These are phyloP conservation scores for Catharanthus roseus DNA, from an alignment of 257 asterid species.

Conservation along the genomic window DNA sequence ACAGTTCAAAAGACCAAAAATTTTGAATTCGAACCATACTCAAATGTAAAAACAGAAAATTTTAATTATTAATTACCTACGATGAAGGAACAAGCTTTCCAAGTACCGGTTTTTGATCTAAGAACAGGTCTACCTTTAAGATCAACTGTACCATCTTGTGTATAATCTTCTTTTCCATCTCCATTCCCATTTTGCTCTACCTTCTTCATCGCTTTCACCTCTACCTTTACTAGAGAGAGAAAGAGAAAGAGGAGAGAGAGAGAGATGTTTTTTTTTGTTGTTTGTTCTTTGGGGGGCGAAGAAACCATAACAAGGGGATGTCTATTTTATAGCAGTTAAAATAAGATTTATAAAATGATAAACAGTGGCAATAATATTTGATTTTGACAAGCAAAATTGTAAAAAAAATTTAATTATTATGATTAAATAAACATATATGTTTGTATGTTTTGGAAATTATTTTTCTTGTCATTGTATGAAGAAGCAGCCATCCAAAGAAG, in stretches of 20 bases:
- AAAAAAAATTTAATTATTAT: too few species aligned
- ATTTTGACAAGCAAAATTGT: neutral
- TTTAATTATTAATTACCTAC: constrained; percentile 35
- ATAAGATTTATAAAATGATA: neutral
- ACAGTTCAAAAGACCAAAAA: too few species aligned
- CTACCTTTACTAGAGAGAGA: constrained; percentile 15
- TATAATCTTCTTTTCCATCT: constrained; percentile 38
- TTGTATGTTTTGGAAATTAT: too few species aligned
- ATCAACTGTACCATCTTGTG: constrained; percentile 63
- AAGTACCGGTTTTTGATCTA: constrained; percentile 55
- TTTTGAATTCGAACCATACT: too few species aligned
- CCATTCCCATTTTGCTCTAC: constrained; percentile 37
- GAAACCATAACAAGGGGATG: neutral
- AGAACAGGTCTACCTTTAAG: constrained; percentile 58
- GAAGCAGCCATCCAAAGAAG: too few species aligned
- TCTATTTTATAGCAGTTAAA: neutral
- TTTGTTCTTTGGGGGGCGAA: neutral
- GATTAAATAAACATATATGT: too few species aligned
- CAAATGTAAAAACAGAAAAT: too few species aligned
- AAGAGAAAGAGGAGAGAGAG: constrained; percentile 11
- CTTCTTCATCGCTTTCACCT: constrained; percentile 11
- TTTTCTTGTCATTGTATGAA: too few species aligned
- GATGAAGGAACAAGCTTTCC: constrained; percentile 72
- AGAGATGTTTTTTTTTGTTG: neutral
- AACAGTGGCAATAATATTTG: neutral